phyloP scores from a whole-genome alignment of 2,329 filamentous ascomycete genomes.

The Fragosphaeria purpurea region DNA sequence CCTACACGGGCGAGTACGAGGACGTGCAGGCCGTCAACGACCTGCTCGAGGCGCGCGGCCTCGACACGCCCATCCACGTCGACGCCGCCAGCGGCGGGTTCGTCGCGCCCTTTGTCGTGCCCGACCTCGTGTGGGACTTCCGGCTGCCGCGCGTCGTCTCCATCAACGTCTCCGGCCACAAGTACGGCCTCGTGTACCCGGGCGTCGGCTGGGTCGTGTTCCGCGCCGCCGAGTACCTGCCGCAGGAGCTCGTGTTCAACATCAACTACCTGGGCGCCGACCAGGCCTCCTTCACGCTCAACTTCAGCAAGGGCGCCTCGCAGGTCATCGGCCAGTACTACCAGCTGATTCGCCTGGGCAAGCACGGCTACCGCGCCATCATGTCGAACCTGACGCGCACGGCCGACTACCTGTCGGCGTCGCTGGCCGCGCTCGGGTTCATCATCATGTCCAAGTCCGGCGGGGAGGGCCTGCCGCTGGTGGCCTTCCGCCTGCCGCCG shows the following conservation, averaged over 20 bases:
- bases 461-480: slow-evolving; percentile 74
- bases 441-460: slow-evolving; percentile 74
- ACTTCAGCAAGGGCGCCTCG: slow-evolving; percentile 91
- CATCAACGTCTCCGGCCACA: slow-evolving; percentile 87
- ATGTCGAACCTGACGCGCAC: slow-evolving; percentile 90
- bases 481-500: slow-evolving; percentile 70
- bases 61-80: slow-evolving; percentile 84
- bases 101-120: slow-evolving; percentile 82
- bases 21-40: slow-evolving; percentile 90
- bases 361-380: slow-evolving; percentile 83
- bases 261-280: slow-evolving; percentile 98
- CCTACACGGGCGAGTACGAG: slow-evolving; percentile 93
- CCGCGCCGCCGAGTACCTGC: slow-evolving; percentile 72
- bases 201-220: slow-evolving; percentile 93
- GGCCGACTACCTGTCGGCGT: slow-evolving; percentile 72
- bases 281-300: slow-evolving; percentile 90
- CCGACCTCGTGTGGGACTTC: slow-evolving; percentile 85
- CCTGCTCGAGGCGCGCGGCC: slow-evolving; percentile 59
- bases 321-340: slow-evolving; percentile 98
- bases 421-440: slow-evolving; percentile 68
- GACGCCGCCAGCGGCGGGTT: slow-evolving; percentile 90
- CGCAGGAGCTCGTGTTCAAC: slow-evolving; percentile 92
- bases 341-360: slow-evolving; percentile 88
- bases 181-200: slow-evolving; percentile 62
- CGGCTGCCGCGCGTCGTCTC: slow-evolving; percentile 77